Evolutionary conservation across 768 basidiomycete genomes (phyloP), one percentile per base, ranked within the genome.

Genomic region (Russula emetica): DNA sequence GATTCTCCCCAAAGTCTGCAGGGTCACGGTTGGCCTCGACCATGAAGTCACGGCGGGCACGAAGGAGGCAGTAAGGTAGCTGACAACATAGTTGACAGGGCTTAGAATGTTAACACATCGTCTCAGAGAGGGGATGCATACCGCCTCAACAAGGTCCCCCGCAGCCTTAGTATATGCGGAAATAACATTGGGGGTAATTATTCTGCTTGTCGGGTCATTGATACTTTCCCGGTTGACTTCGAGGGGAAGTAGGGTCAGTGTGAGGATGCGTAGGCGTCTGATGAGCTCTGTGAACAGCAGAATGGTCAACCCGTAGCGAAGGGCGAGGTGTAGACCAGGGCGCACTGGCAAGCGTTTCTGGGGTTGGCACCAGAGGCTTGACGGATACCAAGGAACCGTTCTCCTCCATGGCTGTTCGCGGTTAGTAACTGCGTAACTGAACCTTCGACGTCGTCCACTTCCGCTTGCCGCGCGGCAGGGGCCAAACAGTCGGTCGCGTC

Each of bases 111-210:
- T 13, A 30, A 40, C 18, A 16, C 14, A 16, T 60, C 26, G 1
- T 3, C 11, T 8, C 5, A 3, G 9, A 13, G 63, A 32, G 28
- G 8, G 24, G 11, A 60, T 7, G 40, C 36, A 54, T 86, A 94
- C 92, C 28, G 91, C 90, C 71, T 94, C 90, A 20, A 78, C 74
- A 71, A 94, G 94, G 74, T 96, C 93, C 7, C 95, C 95, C 9
- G 90, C 94, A 26, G 92, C 88, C 55, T 82, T 83, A 30, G 79
- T 81, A 70, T 87, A 98, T 1, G 93, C 85, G 45, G 78, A 77
- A 62, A 98, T 82, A 51, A 96, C 90, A 56, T 80, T 78, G 0
- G 88, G 88, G 0, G 92, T 94, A 50, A 96, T 90, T 56, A 94
- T 80, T 62, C 91, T 83, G 73, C 87, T 90, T 0, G 90, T 94